A percentile compares a stretch with the other conserved stretches of the same genome.
Conservation (phyloP, 148 eudicot genomes). For the Bassia scoparia region DNA sequence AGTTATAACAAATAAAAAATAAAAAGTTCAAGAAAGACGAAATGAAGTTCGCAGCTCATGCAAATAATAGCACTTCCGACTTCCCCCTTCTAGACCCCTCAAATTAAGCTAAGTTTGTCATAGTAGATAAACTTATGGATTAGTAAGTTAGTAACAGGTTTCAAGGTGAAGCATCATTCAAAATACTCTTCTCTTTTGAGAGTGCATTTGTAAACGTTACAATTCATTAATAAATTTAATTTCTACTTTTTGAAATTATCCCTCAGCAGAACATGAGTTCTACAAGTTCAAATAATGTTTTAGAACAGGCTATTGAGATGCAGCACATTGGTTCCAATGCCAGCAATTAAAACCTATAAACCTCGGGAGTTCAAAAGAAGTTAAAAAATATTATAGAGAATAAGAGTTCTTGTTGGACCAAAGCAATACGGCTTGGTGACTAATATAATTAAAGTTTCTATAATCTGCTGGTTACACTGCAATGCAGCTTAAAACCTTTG, state of each 20-base stretch:
- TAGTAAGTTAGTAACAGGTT: too few relatives aligned
- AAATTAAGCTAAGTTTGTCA: too few relatives aligned
- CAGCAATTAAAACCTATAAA: too few relatives aligned
- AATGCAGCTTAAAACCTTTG: background rate
- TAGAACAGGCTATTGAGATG: background rate
- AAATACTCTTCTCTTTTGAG: background rate
- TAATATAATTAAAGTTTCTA: background rate
- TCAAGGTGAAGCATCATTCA: too few relatives aligned
- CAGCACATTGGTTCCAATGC: background rate
- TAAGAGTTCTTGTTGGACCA: background rate
- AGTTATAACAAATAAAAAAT: too few relatives aligned
- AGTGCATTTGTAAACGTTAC: background rate
- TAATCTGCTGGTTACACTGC: background rate
- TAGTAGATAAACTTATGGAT: too few relatives aligned
- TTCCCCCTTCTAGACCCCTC: too few relatives aligned
- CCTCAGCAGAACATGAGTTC: background rate
- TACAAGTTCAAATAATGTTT: background rate
- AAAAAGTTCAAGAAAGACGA: too few relatives aligned
- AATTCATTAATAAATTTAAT: background rate
- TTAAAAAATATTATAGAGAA: background rate
- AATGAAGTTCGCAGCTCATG: too few relatives aligned
- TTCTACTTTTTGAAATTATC: background rate
- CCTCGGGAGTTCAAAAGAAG: background rate
- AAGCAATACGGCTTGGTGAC: background rate
- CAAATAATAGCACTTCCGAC: too few relatives aligned